Evolutionary conservation across 1,284 basidiomycete genomes (phyloP).

Genomic region (Irpex lacteus): DNA sequence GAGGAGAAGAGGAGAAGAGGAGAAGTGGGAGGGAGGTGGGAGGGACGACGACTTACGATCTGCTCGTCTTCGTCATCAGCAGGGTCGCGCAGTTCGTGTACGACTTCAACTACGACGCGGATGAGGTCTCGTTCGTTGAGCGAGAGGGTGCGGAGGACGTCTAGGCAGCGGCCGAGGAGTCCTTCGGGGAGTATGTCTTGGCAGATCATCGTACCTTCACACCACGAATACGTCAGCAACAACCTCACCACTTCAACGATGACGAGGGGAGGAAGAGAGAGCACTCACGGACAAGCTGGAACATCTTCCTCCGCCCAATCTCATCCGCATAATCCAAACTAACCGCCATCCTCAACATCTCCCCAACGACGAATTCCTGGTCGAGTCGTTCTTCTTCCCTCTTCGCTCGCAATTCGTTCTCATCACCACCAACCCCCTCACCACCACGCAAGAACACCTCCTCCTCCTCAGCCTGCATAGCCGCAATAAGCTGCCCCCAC

Average conservation of each 20-base stretch:
- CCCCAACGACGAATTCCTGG: too few species aligned
- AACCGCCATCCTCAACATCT: conserved; percentile 80
- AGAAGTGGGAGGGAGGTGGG: too few species aligned
- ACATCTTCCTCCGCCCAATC: conserved; percentile 91
- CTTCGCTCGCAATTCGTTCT: too few species aligned
- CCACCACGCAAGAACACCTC: too few species aligned
- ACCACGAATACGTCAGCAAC: too few species aligned
- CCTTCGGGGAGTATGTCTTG: too few species aligned
- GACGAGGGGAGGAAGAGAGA: conserved; percentile 1
- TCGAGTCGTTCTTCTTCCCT: too few species aligned
- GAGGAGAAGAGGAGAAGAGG: too few species aligned
- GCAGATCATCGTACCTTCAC: too few species aligned
- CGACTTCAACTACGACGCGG: conserved; percentile 90
- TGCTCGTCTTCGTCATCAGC: conserved; percentile 51
- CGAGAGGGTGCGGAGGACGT: conserved; percentile 84
- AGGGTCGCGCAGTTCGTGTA: conserved; percentile 79
- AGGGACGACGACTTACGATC: conserved; percentile 16
- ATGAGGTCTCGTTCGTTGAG: conserved; percentile 90
- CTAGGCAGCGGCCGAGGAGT: conserved; percentile 74
- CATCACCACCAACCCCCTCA: too few species aligned
- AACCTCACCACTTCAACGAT: too few species aligned
- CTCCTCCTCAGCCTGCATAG: conserved; percentile 42
- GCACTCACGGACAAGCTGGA: conserved; percentile 76
- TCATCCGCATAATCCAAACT: conserved; percentile 94
- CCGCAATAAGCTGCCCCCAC: conserved; percentile 69